Percentiles rank a stretch among this genome's conserved stretches.
phyloP scores from a whole-genome alignment of 306 rosid species.

The Lathyrus sativus region DNA sequence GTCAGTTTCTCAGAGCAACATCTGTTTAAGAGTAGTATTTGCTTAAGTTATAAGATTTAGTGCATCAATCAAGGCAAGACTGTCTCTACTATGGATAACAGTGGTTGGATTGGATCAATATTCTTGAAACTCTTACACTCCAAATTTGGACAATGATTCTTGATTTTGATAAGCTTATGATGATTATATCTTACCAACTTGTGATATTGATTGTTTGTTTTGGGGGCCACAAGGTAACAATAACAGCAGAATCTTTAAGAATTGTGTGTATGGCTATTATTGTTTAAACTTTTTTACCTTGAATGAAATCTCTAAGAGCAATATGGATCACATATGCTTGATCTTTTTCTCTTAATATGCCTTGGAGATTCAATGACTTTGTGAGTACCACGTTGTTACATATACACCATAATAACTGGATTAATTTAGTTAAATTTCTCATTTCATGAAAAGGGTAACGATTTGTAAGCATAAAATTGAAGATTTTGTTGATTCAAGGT shows the following conservation, averaged over 20 bases:
- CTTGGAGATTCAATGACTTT: background rate
- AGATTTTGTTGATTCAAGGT: too few relatives aligned
- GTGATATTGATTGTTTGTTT: background rate
- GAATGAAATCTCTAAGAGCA: constrained; percentile 48
- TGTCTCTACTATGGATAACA: constrained; percentile 32
- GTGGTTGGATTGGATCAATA: background rate
- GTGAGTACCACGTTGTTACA: background rate
- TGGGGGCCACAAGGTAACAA: constrained; percentile 10
- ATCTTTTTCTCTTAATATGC: constrained; percentile 33
- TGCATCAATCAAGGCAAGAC: constrained; percentile 42
- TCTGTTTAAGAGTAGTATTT: constrained; percentile 33
- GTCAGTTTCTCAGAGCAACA: constrained; percentile 37
- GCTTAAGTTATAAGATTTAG: constrained; percentile 34
- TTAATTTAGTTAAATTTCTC: background rate
- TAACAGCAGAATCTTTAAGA: constrained; percentile 16
- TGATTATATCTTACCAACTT: constrained; percentile 17
- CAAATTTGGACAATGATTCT: background rate
- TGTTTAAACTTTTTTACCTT: constrained; percentile 40
- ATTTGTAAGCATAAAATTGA: too few relatives aligned
- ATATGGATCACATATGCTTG: constrained; percentile 45
- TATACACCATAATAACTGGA: background rate
- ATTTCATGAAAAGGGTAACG: background rate
- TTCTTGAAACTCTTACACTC: constrained; percentile 19
- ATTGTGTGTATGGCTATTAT: background rate
- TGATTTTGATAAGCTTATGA: background rate